Conservation (phyloP, 2,329 filamentous ascomycete genomes). For the Pseudopithomyces chartarum region DNA sequence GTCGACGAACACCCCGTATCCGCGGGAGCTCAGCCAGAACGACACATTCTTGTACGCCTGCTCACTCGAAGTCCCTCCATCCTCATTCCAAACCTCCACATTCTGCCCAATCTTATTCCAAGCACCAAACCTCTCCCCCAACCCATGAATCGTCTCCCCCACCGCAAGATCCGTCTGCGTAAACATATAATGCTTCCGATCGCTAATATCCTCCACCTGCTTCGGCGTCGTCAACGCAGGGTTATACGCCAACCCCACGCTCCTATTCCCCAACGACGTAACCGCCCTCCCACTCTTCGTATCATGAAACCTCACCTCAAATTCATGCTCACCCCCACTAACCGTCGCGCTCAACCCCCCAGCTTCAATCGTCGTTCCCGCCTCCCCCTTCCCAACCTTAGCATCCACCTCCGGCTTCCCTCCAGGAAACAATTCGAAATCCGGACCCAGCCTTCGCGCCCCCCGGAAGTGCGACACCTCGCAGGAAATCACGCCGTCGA, state of each 20-base stretch:
- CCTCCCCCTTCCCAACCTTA: slow-evolving; percentile 48
- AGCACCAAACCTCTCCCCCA: slow-evolving; percentile 77
- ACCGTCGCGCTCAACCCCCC: slow-evolving; percentile 61
- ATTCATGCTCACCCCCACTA: slow-evolving; percentile 54
- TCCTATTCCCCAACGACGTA: slow-evolving; percentile 61
- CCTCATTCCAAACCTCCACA: slow-evolving; percentile 67
- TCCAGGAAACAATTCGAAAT: slow-evolving; percentile 63
- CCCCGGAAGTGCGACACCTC: slow-evolving; percentile 65
- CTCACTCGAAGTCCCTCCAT: slow-evolving; percentile 68
- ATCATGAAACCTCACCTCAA: slow-evolving; percentile 62
- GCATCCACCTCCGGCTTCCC: slow-evolving; percentile 50
- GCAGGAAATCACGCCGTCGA: slow-evolving; percentile 64
- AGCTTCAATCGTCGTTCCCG: slow-evolving; percentile 57
- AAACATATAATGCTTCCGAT: slow-evolving; percentile 51
- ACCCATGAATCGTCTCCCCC: slow-evolving; percentile 71
- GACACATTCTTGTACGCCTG: slow-evolving; percentile 75
- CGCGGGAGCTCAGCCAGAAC: slow-evolving; percentile 72
- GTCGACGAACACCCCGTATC: slow-evolving; percentile 79
- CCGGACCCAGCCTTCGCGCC: slow-evolving; percentile 56
- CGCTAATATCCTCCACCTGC: slow-evolving; percentile 58
- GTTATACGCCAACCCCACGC: slow-evolving; percentile 62
- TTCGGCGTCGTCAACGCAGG: slow-evolving; percentile 59
- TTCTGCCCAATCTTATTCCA: slow-evolving; percentile 78
- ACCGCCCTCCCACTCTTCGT: slow-evolving; percentile 55
- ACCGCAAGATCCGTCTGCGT: slow-evolving; percentile 54